phyloP scores from a whole-genome alignment of 1,284 basidiomycete genomes.

The Puccinia brachypodii region DNA sequence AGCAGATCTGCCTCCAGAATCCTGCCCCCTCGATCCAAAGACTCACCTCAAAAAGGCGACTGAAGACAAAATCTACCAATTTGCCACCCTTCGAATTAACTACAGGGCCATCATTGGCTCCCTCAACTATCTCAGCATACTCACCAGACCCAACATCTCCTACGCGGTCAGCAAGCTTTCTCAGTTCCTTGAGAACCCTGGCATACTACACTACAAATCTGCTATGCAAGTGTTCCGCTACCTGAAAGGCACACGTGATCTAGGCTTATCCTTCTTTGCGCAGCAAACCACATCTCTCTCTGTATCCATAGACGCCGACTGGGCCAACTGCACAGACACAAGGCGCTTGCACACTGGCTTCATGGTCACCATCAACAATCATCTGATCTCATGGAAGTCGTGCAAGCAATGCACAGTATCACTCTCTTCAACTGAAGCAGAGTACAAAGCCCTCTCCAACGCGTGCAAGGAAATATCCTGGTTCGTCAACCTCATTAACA shows the following conservation, averaged over 20 bases:
- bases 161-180: not conserved
- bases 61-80: not conserved
- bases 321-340: no score
- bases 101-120: not conserved
- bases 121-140: not conserved
- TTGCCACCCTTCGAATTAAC: not conserved
- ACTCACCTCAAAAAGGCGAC: not conserved
- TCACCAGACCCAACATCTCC: not conserved
- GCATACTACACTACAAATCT: not conserved
- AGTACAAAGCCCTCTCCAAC: no score
- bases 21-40: not conserved
- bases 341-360: no score
- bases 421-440: no score
- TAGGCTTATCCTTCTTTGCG: not conserved
- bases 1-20: not conserved
- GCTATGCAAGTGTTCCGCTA: slow-evolving; percentile 5
- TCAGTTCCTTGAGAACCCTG: slow-evolving; percentile 4
- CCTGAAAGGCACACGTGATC: not conserved
- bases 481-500: no score
- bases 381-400: no score
- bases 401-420: no score
- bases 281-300: no score
- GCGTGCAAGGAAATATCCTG: no score
- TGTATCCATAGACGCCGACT: no score
- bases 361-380: no score